These are phyloP conservation scores for Myrica gale DNA, from an alignment of 306 rosid genomes.

Conservation along the genomic window DNA sequence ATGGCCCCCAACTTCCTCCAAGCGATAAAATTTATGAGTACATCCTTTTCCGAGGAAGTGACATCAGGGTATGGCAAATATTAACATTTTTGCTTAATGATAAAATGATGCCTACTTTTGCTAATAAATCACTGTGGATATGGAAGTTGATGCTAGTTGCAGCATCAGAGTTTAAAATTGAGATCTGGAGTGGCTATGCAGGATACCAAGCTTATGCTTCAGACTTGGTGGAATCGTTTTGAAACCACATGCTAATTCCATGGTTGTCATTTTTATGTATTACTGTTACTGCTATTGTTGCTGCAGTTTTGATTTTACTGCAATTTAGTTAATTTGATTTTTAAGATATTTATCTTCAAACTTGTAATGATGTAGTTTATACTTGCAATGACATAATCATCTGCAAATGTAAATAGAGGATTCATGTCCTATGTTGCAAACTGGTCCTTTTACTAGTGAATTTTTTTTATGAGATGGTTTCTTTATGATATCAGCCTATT, in stretches of 20 bases:
- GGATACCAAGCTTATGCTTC: not conserved
- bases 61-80: constrained; percentile 6
- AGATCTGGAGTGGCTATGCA: not conserved
- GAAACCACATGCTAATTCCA: not conserved
- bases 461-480: not conserved
- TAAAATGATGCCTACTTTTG: not conserved
- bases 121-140: not conserved
- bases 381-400: not conserved
- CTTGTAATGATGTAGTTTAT: constrained; percentile 7
- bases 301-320: not conserved
- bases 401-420: not conserved
- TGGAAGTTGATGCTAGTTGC: not conserved
- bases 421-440: not conserved
- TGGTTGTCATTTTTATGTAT: not conserved
- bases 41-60: constrained; percentile 17
- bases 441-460: not conserved
- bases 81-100: not conserved
- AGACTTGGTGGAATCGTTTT: no score
- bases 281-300: not conserved
- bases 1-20: constrained; percentile 9
- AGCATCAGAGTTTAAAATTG: not conserved
- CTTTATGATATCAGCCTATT: not conserved
- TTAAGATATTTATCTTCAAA: not conserved
- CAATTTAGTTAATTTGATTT: not conserved
- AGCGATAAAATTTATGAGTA: constrained; percentile 7